Conservation (phyloP, 352 stramenopile genomes). For the Phytophthora hibernalis region DNA sequence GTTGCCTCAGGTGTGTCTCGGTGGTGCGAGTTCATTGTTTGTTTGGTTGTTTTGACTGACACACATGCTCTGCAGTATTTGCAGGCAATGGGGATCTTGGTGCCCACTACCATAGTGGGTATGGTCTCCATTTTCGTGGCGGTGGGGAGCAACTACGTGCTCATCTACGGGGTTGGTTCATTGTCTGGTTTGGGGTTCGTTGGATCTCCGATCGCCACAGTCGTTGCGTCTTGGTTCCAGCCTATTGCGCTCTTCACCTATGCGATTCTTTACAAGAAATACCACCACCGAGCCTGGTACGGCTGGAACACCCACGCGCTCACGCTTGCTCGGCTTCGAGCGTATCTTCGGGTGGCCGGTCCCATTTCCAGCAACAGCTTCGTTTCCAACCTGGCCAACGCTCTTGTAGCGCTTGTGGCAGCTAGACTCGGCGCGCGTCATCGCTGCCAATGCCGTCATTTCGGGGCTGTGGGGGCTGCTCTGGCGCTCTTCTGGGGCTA, state of each 20-base stretch:
- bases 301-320: constrained; percentile 63
- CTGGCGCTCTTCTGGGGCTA: constrained; percentile 85
- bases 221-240: constrained; percentile 83
- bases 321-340: constrained; percentile 47
- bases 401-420: constrained; percentile 71
- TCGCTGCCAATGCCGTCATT: constrained; percentile 78
- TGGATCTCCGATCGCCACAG: constrained; percentile 80
- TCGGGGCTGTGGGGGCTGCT: constrained; percentile 71
- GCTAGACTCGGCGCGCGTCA: constrained; percentile 65
- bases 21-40: background rate
- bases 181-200: constrained; percentile 74
- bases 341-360: constrained; percentile 61
- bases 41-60: constrained; percentile 8
- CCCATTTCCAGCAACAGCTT: constrained; percentile 80
- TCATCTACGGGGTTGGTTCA: constrained; percentile 70
- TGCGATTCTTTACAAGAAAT: constrained; percentile 63
- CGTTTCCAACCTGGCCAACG: constrained; percentile 74
- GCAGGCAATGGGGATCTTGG: constrained; percentile 67
- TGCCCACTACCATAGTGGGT: constrained; percentile 72
- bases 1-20: constrained; percentile 55
- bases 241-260: constrained; percentile 65
- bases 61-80: constrained; percentile 55
- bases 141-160: constrained; percentile 66
- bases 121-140: constrained; percentile 68
- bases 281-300: constrained; percentile 63